These are phyloP conservation scores for Neltuma alba DNA, from an alignment of 306 rosid genomes.

Conservation along the genomic window DNA sequence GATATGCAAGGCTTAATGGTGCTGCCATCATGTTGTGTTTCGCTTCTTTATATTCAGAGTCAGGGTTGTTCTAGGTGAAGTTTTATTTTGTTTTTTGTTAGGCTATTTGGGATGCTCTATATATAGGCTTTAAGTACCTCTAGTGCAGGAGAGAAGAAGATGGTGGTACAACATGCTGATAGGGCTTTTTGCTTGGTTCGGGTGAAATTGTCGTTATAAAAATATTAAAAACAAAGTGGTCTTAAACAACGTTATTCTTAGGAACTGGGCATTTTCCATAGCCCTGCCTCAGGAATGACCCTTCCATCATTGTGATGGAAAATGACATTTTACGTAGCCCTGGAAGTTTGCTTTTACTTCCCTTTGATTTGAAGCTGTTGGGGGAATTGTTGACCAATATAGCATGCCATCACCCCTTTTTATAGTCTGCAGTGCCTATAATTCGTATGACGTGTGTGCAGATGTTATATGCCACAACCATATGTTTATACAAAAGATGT, in stretches of 20 bases:
- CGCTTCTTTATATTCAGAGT: not conserved
- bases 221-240: not conserved
- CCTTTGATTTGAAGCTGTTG: conserved; percentile 4
- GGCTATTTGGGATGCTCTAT: not conserved
- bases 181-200: not conserved
- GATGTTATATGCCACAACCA: not conserved
- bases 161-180: not conserved
- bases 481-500: not conserved
- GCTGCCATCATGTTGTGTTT: not conserved
- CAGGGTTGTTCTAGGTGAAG: not conserved
- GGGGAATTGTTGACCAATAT: not conserved
- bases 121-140: not conserved
- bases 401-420: not conserved
- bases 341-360: not conserved
- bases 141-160: not conserved
- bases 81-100: not conserved
- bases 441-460: not conserved
- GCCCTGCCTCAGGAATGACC: not conserved
- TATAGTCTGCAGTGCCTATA: not conserved
- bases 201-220: not conserved
- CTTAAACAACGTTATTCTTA: not conserved
- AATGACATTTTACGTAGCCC: not conserved
- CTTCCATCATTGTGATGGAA: not conserved
- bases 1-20: not conserved
- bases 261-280: too few relatives aligned